Evolutionary conservation across 2,329 filamentous ascomycete species (phyloP), one percentile per base, ranked within the genome.

Genomic region (Fusarium mexicanum): DNA sequence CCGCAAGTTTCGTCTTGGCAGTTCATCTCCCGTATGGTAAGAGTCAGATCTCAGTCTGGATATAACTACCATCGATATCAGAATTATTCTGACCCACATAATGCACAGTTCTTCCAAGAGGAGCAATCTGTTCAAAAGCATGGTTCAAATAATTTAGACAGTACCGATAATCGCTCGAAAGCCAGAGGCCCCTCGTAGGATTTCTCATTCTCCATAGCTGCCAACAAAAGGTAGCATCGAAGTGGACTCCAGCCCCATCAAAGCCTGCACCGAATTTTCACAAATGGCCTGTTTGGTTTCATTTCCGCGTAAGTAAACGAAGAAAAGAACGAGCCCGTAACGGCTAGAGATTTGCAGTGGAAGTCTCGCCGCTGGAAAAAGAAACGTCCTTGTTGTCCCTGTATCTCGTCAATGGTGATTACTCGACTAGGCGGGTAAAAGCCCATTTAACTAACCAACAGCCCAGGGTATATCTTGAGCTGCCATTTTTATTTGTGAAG

Each of bases 41-140:
- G 11, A n/a, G 29, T 18, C 29, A 57, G 26, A 41, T 22, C 1
- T 37, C 35, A 37, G 17, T 37, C 33, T 10, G 9, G 35, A 37
- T 37, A 37, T 37, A 37, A 37, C 35, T 37, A 18, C 17, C 17
- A 37, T 18, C 9, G 2, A 16, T 8, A 47, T 14, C 26, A 29
- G 1, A 3, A 2, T 0, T 7, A 5, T 16, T 8, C 5, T 8
- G 1, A 10, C 20, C 2, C 5, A 9, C 0, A 8, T 16, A 3
- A 47, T 10, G 4, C 2, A 22, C 8, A 20, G 8, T 29, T 2
- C 4, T 22, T 5, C 6, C 5, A 22, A 14, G 3, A 11, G 9
- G 3, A 18, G 5, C 13, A 13, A 1, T 0, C 0, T 11, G 4
- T 16, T 29, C 13, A 13, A 22, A 8, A 7, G 8, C 9, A 29